Evolutionary conservation across 495 filamentous ascomycete genomes (phyloP).

Genomic region (Hypoxylon trugodes): DNA sequence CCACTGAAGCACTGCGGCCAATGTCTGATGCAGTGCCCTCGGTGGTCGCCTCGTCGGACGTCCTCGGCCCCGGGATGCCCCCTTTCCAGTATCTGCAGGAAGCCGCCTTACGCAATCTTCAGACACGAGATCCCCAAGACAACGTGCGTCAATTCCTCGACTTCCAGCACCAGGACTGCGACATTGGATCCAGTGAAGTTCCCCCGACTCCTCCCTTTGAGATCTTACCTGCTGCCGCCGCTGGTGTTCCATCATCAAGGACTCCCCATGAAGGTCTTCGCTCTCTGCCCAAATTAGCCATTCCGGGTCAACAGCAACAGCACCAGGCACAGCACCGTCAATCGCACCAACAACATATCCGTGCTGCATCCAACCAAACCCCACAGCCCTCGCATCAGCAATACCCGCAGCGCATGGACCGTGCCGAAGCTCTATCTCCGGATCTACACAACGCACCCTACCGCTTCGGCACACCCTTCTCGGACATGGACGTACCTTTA

Average conservation of each 20-base stretch:
- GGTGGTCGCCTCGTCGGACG: constrained; percentile 88
- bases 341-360: constrained; percentile 17
- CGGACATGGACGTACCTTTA: constrained; percentile 88
- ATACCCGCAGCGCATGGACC: constrained; percentile 63
- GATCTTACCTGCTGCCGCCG: constrained; percentile 47
- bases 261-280: constrained; percentile 61
- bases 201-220: constrained; percentile 65
- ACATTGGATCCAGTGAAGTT: constrained; percentile 60
- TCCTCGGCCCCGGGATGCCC: constrained; percentile 72
- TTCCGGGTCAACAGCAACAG: constrained; percentile 52
- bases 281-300: constrained; percentile 65
- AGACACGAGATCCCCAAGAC: constrained; percentile 83
- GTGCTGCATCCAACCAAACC: constrained; percentile 18
- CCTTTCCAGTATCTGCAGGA: constrained; percentile 74
- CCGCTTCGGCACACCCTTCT: constrained; percentile 80
- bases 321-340: constrained; percentile 44
- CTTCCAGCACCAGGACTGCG: constrained; percentile 70
- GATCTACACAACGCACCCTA: constrained; percentile 67
- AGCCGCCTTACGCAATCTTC: constrained; percentile 71
- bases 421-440: constrained; percentile 53
- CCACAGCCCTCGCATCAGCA: constrained; percentile 38
- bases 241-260: constrained; percentile 37
- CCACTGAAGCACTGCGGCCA: constrained; percentile 59
- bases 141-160: constrained; percentile 87
- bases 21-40: constrained; percentile 75